These are phyloP conservation scores for Saccharomycopsis hybrid DNA, from an alignment of 1,139 yeast genomes.

Conservation along the genomic window DNA sequence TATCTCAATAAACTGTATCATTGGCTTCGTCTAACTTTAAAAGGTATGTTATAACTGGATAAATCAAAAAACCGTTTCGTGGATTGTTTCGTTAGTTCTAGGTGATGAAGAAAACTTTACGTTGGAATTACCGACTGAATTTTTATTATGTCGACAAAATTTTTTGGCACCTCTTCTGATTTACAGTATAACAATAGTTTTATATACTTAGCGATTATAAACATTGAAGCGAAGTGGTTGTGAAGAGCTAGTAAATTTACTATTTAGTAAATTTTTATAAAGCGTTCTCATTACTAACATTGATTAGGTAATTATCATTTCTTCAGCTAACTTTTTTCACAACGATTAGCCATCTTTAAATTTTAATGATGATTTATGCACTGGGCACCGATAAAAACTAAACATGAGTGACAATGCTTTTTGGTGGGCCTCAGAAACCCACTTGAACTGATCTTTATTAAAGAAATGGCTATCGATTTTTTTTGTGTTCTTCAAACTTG, in stretches of 20 bases:
- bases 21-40: background rate
- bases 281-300: slow-evolving; percentile 1
- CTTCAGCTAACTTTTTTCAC: background rate
- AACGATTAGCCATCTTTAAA: too few relatives aligned
- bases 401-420: slow-evolving; percentile 94
- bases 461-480: too few relatives aligned
- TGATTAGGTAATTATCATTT: slow-evolving; percentile 7
- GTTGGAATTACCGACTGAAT: slow-evolving; percentile 99
- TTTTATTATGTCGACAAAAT: slow-evolving; percentile 67
- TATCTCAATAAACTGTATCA: background rate
- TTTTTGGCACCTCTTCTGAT: slow-evolving; percentile 75
- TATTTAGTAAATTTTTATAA: background rate
- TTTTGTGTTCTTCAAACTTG: too few relatives aligned
- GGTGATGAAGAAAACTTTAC: slow-evolving; percentile 21
- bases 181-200: slow-evolving; percentile 26
- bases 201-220: background rate
- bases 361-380: slow-evolving; percentile 42
- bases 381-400: slow-evolving; percentile 92
- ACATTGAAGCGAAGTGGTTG: too few relatives aligned
- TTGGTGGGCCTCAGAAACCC: slow-evolving; percentile 99
- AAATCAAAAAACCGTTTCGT: background rate
- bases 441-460: slow-evolving; percentile 25
- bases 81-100: background rate
- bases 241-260: background rate
- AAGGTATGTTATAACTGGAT: background rate